These are phyloP conservation scores for Tylopilus rubrobrunneus DNA, from an alignment of 768 basidiomycete genomes.

Conservation along the genomic window DNA sequence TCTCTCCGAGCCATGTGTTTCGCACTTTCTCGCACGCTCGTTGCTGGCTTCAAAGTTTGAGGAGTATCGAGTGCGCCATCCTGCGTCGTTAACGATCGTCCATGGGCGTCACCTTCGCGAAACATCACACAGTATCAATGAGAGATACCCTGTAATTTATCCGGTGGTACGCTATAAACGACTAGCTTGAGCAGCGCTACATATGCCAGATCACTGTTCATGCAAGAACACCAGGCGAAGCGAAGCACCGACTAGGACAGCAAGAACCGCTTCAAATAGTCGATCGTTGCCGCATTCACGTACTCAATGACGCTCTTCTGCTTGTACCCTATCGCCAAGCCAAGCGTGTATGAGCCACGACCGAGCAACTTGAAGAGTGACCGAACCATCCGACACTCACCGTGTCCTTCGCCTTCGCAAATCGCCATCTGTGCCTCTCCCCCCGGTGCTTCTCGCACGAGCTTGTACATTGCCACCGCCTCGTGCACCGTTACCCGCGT, in stretches of 20 bases:
- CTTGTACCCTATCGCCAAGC: constrained; percentile 33
- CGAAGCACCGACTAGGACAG: constrained; percentile 13
- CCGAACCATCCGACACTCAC: constrained; percentile 21
- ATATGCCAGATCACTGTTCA: background rate
- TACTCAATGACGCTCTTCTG: constrained; percentile 44
- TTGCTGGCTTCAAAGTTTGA: no score
- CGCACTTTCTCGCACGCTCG: background rate
- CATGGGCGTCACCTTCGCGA: background rate
- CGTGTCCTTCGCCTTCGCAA: constrained; percentile 42
- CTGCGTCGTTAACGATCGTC: no score
- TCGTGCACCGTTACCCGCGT: constrained; percentile 38
- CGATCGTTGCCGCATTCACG: constrained; percentile 36
- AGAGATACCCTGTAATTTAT: background rate
- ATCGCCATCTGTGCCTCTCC: constrained; percentile 35
- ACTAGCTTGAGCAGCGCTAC: background rate
- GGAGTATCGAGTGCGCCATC: no score
- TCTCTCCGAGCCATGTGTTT: background rate
- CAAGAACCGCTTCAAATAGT: constrained; percentile 36
- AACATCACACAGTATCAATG: background rate
- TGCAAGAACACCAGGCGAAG: constrained; percentile 1
- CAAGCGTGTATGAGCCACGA: constrained; percentile 15
- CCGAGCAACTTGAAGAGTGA: background rate
- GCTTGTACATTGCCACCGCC: constrained; percentile 36
- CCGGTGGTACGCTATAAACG: background rate
- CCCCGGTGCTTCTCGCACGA: constrained; percentile 20